A percentile compares a stretch with the other conserved stretches of the same genome.
phyloP scores from a whole-genome alignment of 257 asterid species.

The Oldenlandia corymbosa region DNA sequence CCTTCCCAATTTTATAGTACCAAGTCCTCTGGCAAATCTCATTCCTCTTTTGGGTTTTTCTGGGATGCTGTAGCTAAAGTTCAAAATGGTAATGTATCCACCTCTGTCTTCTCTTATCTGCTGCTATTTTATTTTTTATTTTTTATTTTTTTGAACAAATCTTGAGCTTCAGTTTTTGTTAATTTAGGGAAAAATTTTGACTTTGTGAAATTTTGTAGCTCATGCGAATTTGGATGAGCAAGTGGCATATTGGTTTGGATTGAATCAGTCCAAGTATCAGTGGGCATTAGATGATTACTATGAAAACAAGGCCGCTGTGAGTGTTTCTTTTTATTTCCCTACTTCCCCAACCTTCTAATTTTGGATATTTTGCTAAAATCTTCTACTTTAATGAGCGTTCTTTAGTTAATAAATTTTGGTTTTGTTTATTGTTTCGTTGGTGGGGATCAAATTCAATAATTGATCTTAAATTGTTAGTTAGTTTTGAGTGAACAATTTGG shows the following conservation, averaged over 20 bases:
- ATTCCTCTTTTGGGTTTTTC: slow-evolving; percentile 59
- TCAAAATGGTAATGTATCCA: slow-evolving; percentile 51
- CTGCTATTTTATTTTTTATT: neutral
- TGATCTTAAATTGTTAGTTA: neutral
- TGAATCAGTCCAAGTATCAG: slow-evolving; percentile 93
- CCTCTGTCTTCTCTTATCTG: neutral
- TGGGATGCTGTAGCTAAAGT: slow-evolving; percentile 81
- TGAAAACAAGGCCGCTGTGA: slow-evolving; percentile 57
- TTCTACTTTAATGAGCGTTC: too few relatives aligned
- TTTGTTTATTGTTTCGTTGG: neutral
- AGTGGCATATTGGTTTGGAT: slow-evolving; percentile 90
- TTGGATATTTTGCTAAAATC: neutral
- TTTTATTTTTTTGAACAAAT: neutral
- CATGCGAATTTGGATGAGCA: slow-evolving; percentile 85
- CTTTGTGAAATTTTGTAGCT: slow-evolving; percentile 34
- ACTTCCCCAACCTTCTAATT: too few relatives aligned
- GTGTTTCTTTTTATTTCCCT: slow-evolving; percentile 1
- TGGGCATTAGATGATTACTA: slow-evolving; percentile 93
- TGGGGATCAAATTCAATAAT: neutral
- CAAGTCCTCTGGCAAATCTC: slow-evolving; percentile 27
- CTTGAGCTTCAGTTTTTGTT: neutral
- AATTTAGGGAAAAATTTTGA: neutral
- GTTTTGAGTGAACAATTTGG: neutral
- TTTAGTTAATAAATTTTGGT: neutral
- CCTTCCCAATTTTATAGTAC: slow-evolving; percentile 55